phyloP scores from a whole-genome alignment of 306 rosid species.

The Begonia masoniana region DNA sequence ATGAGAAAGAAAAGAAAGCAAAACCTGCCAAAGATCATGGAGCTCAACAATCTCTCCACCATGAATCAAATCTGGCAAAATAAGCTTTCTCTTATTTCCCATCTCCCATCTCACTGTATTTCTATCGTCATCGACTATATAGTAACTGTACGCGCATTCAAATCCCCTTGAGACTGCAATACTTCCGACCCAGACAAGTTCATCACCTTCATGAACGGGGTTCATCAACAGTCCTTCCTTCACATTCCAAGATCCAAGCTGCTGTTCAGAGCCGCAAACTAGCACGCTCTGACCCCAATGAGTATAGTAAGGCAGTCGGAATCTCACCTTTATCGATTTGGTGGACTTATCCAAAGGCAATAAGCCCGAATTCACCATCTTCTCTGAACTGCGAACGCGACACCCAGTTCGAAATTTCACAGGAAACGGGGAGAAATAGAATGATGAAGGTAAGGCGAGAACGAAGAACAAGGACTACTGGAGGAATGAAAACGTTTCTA shows the following conservation, averaged over 20 bases:
- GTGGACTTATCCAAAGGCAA: slow-evolving; percentile 29
- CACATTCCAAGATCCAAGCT: slow-evolving; percentile 85
- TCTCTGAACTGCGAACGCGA: slow-evolving; percentile 19
- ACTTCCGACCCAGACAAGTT: slow-evolving; percentile 74
- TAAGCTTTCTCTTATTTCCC: slow-evolving; percentile 59
- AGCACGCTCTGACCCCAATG: slow-evolving; percentile 86
- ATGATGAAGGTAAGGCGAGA: background rate
- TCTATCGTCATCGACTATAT: slow-evolving; percentile 68
- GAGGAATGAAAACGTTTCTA: background rate
- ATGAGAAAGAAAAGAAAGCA: slow-evolving; percentile 14
- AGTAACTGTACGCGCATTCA: slow-evolving; percentile 53
- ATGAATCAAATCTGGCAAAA: slow-evolving; percentile 43
- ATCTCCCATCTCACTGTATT: slow-evolving; percentile 57
- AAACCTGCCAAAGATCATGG: slow-evolving; percentile 94
- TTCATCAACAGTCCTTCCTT: slow-evolving; percentile 62
- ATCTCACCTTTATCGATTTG: slow-evolving; percentile 58
- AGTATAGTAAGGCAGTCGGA: slow-evolving; percentile 68
- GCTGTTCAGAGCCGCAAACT: slow-evolving; percentile 70
- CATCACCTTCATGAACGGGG: slow-evolving; percentile 57
- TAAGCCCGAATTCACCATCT: slow-evolving; percentile 58
- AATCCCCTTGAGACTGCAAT: slow-evolving; percentile 57
- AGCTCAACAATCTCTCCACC: slow-evolving; percentile 62
- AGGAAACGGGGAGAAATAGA: too few species aligned
- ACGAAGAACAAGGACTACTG: background rate
- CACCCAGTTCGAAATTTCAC: slow-evolving; percentile 2